Conservation (phyloP, 257 asterid genomes). For the Hygrophila difformis region DNA sequence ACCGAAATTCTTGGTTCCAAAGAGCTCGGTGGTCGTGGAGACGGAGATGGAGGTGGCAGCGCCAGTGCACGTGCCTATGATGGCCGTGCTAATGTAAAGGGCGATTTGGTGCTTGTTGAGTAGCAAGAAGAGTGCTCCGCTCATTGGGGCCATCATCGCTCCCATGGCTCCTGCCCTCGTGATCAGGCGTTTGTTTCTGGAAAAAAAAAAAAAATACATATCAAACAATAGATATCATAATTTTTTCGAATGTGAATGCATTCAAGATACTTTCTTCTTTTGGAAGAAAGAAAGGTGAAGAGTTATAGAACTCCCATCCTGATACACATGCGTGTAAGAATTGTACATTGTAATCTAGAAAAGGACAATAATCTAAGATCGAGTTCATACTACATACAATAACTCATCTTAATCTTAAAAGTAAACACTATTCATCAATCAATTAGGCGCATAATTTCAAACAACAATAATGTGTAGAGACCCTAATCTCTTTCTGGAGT, state of each 20-base stretch:
- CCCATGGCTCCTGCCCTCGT: constrained; percentile 48
- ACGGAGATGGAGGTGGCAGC: constrained; percentile 58
- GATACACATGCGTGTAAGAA: too few relatives aligned
- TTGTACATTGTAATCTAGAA: too few relatives aligned
- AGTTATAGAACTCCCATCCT: too few relatives aligned
- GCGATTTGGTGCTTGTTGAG: constrained; percentile 18
- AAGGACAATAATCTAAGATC: too few relatives aligned
- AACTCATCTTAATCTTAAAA: too few relatives aligned
- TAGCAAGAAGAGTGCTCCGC: constrained; percentile 49
- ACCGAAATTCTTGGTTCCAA: constrained; percentile 53
- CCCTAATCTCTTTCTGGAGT: too few relatives aligned
- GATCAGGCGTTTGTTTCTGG: constrained; percentile 23
- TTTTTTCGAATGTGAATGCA: not conserved
- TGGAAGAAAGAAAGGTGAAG: too few relatives aligned
- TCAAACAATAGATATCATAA: not conserved
- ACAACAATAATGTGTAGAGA: too few relatives aligned
- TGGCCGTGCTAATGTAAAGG: constrained; percentile 41
- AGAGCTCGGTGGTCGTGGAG: constrained; percentile 46
- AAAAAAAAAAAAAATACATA: not conserved
- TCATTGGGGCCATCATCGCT: constrained; percentile 48
- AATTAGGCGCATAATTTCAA: too few relatives aligned
- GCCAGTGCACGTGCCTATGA: constrained; percentile 54
- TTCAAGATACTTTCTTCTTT: too few relatives aligned
- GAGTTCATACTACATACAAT: too few relatives aligned
- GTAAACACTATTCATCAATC: too few relatives aligned